Evolutionary conservation across 306 rosid species (phyloP).

Genomic region (Cajanus cajan): DNA sequence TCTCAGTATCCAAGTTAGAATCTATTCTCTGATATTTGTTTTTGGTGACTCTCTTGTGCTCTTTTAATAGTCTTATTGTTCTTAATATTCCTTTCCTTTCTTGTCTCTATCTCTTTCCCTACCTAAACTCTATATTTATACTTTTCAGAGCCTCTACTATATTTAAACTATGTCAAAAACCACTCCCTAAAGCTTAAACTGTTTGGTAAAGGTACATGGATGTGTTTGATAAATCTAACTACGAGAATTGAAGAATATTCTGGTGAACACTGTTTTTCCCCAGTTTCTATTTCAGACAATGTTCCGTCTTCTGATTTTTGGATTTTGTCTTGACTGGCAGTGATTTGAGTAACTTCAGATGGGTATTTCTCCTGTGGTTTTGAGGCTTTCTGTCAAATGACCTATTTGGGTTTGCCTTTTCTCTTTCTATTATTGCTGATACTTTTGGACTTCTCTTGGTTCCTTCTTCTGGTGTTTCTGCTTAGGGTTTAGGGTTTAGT

Average conservation of each 20-base stretch:
- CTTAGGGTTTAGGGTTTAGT: background rate
- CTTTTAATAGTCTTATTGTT: background rate
- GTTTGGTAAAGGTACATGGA: background rate
- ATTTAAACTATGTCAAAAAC: background rate
- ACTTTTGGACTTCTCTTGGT: background rate
- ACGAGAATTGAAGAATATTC: background rate
- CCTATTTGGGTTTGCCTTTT: background rate
- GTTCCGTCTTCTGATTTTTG: background rate
- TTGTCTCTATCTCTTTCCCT: background rate
- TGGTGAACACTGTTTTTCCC: background rate
- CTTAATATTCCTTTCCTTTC: background rate
- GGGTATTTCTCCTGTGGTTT: background rate
- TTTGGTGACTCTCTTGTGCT: background rate
- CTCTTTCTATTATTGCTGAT: background rate
- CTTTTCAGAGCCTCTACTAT: background rate
- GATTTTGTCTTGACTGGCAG: background rate
- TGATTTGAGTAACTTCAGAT: background rate
- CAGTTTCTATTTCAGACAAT: background rate
- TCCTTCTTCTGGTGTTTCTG: background rate
- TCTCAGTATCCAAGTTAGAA: background rate
- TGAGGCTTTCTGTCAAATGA: background rate
- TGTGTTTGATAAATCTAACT: background rate
- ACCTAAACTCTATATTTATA: background rate
- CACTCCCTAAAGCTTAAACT: background rate
- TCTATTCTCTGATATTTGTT: background rate